Evolutionary conservation across 805 yeast genomes (phyloP), one percentile per base, ranked within the genome.

Genomic region (Candida piceae): DNA sequence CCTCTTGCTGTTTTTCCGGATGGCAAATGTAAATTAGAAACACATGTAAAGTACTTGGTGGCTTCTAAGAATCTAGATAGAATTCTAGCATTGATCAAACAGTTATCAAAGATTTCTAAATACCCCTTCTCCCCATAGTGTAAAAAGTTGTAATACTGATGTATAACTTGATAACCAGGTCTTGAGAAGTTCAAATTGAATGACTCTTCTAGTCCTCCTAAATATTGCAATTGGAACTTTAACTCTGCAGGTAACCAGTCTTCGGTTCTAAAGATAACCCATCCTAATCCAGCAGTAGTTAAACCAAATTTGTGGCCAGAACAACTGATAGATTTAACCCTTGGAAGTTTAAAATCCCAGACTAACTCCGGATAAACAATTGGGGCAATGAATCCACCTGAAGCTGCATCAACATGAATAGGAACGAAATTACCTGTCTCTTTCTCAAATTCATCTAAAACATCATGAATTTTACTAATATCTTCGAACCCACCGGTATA

Each of bases 281-380:
- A 88, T 36, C 97, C 97, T 35, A 85, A 70, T 29, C 97, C 97
- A 9, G 90, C 95, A 18, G 94, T 77, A 21, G 89, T 83, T 34
- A 88, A 67, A 24, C 97, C 97, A 62, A 84, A 88, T 64, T 88
- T 88, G 66, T 88, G 97, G 41, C 96, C 96, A 1, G 95, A 84
- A 9, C 94, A 76, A 66, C 87, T 89, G 63, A 88, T 87, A 21
- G 89, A 79, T 44, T 73, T 77, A 32, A 88, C 97, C 42, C 96
- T 72, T 18, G 76, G 75, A 32, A 83, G 57, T 43, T 78, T 65
- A 64, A 88, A 89, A 59, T 87, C 96, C 96, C 96, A 88, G 48
- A 69, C 73, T 44, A 79, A 68, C 13, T 81, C 74, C 4, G 95
- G 94, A 55, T 71, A 81, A 20, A 77, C 60, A 53, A 88, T 84